These are phyloP conservation scores for Gorgonomyces haynaldii DNA, from an alignment of 192 early-diverging fungal species.

Conservation along the genomic window DNA sequence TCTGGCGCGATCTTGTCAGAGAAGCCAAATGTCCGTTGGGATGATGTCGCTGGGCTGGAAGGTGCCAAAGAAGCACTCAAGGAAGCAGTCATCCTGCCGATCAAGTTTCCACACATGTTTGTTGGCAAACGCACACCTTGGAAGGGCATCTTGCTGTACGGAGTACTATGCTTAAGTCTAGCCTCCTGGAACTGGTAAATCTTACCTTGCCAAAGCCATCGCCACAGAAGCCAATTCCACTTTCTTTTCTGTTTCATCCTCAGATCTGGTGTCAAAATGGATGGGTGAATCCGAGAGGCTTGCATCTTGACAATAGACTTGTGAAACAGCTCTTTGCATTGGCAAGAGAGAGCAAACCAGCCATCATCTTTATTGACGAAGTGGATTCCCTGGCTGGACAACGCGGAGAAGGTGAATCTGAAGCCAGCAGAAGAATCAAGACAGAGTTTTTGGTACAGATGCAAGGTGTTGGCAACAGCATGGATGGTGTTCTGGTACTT, in stretches of 20 bases:
- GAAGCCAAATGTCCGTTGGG: conserved; percentile 95
- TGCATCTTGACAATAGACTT: conserved; percentile 35
- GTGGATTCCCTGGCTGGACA: conserved; percentile 92
- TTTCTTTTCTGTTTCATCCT: conserved; percentile 94
- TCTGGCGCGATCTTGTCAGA: conserved; percentile 81
- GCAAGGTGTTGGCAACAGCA: conserved; percentile 96
- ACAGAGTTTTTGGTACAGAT: conserved; percentile 98
- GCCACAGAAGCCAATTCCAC: conserved; percentile 94
- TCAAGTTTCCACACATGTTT: conserved; percentile 94
- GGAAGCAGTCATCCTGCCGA: conserved; percentile 96
- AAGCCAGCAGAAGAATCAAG: conserved; percentile 90
- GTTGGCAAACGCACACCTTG: conserved; percentile 92
- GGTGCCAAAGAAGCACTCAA: conserved; percentile 92
- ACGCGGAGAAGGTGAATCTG: conserved; percentile 94
- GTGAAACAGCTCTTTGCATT: conserved; percentile 91
- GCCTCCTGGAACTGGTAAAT: conserved; percentile 97
- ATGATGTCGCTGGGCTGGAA: conserved; percentile 93
- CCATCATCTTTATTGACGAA: conserved; percentile 99
- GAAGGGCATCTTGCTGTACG: conserved; percentile 93
- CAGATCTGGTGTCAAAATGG: conserved; percentile 98
- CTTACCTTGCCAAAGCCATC: conserved; percentile 92
- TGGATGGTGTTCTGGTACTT: conserved; percentile 85
- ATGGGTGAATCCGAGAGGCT: conserved; percentile 94
- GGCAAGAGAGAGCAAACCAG: conserved; percentile 83
- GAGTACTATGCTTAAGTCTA: conserved; percentile 29